Base-by-base conservation (phyloP, 1,139 yeast species). In the Pichia sp. region DNA sequence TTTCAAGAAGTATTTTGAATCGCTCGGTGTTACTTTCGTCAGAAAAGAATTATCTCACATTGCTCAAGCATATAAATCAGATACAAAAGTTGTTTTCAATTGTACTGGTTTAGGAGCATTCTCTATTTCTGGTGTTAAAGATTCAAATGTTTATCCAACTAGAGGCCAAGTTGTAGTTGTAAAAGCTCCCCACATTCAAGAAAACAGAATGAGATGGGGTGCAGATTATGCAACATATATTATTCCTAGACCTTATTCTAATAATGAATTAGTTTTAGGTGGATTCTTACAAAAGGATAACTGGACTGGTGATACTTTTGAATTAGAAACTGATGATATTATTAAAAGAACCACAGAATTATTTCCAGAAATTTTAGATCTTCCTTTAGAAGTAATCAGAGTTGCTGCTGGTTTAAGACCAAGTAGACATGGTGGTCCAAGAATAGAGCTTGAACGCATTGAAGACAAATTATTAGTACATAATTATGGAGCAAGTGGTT, bases 401-500 rank as follows among this genome's bases (percentile, higher is more conserved):
- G 81, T 75, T 31, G 82, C 75, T 0, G 77, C 86, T 6, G 92
- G 89, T 0, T 67, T 81, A 40, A 71, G 92, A 53, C 92, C 92
- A 5, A 69, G 80, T 39, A 73, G 90, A 60, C 68, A 73, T 39
- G 87, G 86, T 12, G 90, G 90, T 4, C 76, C 70, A 2, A 69
- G 89, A 47, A 73, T 83, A 38, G 87, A 80, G 57, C 60, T 62
- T 35, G 80, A 78, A 52, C 49, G 46, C 2, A 54, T 69, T 12
- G 70, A 68, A 20, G 68, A 63, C 7, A 66, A 68, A 40, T 47
- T 66, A 1, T 53, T 78, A 23, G 65, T 82, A 16, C 89, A 82
- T 57, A 80, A 82, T 60, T 82, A 82, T 57, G 94, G 94, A 29
- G 87, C 89, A 8, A 72, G 80, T 36, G 94, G 94, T 0, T 77